phyloP scores from a whole-genome alignment of 2,329 filamentous ascomycete genomes.

The Arthrobotrys sphaeroides region DNA sequence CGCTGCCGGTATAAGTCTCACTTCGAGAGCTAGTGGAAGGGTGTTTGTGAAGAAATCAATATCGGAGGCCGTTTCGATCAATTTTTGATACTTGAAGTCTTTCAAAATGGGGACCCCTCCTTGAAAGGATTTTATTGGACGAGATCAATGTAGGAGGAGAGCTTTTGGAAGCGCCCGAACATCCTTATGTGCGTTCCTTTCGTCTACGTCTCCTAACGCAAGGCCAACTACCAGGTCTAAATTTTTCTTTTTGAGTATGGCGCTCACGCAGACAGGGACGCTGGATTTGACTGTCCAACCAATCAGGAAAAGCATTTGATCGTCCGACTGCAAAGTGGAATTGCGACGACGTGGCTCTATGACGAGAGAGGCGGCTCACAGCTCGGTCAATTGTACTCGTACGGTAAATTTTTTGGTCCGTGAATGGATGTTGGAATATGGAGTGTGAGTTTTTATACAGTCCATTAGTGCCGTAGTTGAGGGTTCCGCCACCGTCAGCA shows the following conservation, averaged over 20 bases:
- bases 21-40: neutral
- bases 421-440: slow-evolving; percentile 15
- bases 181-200: slow-evolving; percentile 37
- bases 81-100: slow-evolving; percentile 36
- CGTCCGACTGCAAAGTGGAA: slow-evolving; percentile 36
- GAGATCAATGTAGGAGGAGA: slow-evolving; percentile 15
- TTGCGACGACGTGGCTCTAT: slow-evolving; percentile 52
- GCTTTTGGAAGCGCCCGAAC: slow-evolving; percentile 23
- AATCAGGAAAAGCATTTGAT: slow-evolving; percentile 32
- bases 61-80: slow-evolving; percentile 15
- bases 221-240: slow-evolving; percentile 11
- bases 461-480: neutral
- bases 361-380: slow-evolving; percentile 38
- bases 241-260: slow-evolving; percentile 47
- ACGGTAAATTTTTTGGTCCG: slow-evolving; percentile 9
- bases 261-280: slow-evolving; percentile 9
- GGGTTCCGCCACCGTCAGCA: slow-evolving; percentile 42
- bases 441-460: slow-evolving; percentile 26
- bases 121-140: slow-evolving; percentile 28
- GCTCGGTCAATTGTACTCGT: slow-evolving; percentile 28
- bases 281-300: slow-evolving; percentile 13
- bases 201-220: slow-evolving; percentile 38
- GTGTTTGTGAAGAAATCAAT: slow-evolving; percentile 3
- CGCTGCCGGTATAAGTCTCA: slow-evolving; percentile 6
- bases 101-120: slow-evolving; percentile 15